phyloP scores from a whole-genome alignment of 345 rosid species.

The Raphanus sativus region DNA sequence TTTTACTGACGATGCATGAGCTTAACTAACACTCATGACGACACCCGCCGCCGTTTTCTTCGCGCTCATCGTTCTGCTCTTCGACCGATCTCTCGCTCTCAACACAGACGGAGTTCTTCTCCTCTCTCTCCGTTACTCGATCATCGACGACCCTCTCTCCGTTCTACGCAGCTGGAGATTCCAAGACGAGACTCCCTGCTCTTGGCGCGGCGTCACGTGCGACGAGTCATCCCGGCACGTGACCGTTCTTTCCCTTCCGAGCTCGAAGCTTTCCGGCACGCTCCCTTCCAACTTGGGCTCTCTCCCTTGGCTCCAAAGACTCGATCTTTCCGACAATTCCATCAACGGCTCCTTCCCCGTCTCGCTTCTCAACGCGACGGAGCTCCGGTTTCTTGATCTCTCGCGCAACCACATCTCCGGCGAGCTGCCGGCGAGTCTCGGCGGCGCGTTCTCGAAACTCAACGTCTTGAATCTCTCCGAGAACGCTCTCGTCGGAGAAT shows the following conservation, averaged over 20 bases:
- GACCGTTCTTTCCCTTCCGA: constrained; percentile 59
- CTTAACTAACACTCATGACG: constrained; percentile 48
- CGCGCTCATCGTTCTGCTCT: background rate
- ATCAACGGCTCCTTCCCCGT: constrained; percentile 73
- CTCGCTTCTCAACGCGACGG: constrained; percentile 56
- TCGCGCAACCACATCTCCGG: constrained; percentile 73
- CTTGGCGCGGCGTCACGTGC: constrained; percentile 73
- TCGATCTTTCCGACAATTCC: constrained; percentile 78
- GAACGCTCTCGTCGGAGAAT: constrained; percentile 65
- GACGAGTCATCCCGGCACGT: constrained; percentile 47
- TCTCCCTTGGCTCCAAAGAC: constrained; percentile 51
- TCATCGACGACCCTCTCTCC: constrained; percentile 63
- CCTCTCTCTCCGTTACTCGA: constrained; percentile 70
- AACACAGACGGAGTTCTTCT: constrained; percentile 76
- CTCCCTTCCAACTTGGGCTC: constrained; percentile 71
- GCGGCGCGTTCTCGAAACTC: constrained; percentile 48
- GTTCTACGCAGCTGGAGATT: constrained; percentile 61
- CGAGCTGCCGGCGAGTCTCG: constrained; percentile 49
- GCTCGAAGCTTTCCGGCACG: constrained; percentile 64
- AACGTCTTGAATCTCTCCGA: constrained; percentile 60
- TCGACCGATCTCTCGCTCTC: constrained; percentile 41
- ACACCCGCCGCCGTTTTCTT: constrained; percentile 12
- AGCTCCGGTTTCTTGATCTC: constrained; percentile 67
- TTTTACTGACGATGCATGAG: constrained; percentile 40
- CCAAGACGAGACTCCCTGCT: constrained; percentile 67